Percentiles rank a stretch among this genome's conserved stretches.
phyloP scores from a whole-genome alignment of 116 monocot genomes.

The Posidonia oceanica region DNA sequence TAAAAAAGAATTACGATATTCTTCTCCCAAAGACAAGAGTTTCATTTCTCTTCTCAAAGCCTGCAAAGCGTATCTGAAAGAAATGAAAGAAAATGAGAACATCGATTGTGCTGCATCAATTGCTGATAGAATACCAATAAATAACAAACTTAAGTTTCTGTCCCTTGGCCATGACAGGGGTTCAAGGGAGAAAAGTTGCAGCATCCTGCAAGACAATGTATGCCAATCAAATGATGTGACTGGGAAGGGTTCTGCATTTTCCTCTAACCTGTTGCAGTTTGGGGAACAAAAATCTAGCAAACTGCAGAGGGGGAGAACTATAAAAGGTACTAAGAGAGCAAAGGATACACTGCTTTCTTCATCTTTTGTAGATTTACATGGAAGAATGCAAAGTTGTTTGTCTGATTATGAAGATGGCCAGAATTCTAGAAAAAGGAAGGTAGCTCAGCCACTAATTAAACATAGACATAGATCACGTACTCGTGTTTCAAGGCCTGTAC shows the following conservation, averaged over 20 bases:
- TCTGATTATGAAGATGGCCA: background rate
- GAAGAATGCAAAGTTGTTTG: background rate
- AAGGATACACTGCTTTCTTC: background rate
- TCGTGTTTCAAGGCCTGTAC: background rate
- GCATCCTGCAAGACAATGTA: background rate
- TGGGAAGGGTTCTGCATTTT: background rate
- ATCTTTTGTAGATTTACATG: background rate
- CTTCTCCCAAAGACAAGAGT: slow-evolving; percentile 25
- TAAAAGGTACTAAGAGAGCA: slow-evolving; percentile 6
- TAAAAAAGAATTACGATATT: slow-evolving; percentile 26
- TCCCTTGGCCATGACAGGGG: background rate
- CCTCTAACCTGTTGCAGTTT: slow-evolving; percentile 2
- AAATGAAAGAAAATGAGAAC: background rate
- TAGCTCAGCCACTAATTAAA: background rate
- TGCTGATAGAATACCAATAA: background rate
- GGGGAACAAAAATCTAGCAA: background rate
- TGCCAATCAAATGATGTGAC: background rate
- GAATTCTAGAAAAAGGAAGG: slow-evolving; percentile 3
- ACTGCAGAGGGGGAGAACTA: background rate
- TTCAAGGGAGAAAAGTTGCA: background rate
- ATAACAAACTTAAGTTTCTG: background rate
- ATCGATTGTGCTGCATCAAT: background rate
- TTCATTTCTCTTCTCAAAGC: slow-evolving; percentile 42
- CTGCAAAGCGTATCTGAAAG: slow-evolving; percentile 30
- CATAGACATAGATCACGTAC: background rate